Percentiles rank a stretch among this genome's conserved stretches.
Evolutionary conservation across 2,329 filamentous ascomycete genomes (phyloP).

Genomic region (Alternaria sp.): DNA sequence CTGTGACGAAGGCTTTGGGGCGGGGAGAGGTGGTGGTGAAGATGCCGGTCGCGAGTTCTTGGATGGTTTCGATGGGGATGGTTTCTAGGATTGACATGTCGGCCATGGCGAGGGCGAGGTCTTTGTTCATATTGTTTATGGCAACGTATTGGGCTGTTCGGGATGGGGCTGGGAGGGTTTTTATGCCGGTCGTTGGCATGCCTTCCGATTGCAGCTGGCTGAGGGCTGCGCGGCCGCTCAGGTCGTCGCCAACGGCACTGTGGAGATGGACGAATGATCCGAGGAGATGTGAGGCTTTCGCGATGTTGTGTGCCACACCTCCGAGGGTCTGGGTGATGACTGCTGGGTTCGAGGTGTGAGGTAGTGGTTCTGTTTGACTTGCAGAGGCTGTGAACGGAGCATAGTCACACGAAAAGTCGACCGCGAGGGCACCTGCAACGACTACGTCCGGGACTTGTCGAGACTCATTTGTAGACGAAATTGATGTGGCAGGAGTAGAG

Average conservation of each 20-base stretch:
- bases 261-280: slow-evolving; percentile 73
- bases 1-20: slow-evolving; percentile 81
- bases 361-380: slow-evolving; percentile 54
- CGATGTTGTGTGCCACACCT: slow-evolving; percentile 91
- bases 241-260: slow-evolving; percentile 81
- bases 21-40: slow-evolving; percentile 28
- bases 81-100: slow-evolving; percentile 85
- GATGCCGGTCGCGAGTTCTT: slow-evolving; percentile 19
- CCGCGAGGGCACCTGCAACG: slow-evolving; percentile 86
- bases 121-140: slow-evolving; percentile 82
- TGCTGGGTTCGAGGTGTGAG: slow-evolving; percentile 86
- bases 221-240: slow-evolving; percentile 76
- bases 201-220: slow-evolving; percentile 68
- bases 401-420: slow-evolving; percentile 88
- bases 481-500: slow-evolving; percentile 13
- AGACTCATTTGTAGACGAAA: slow-evolving; percentile 3
- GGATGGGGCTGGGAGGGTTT: slow-evolving; percentile 50
- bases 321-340: slow-evolving; percentile 82
- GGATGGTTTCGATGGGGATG: slow-evolving; percentile 35
- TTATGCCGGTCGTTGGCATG: slow-evolving; percentile 70
- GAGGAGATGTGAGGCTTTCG: slow-evolving; percentile 77
- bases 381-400: slow-evolving; percentile 52
- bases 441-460: slow-evolving; percentile 65
- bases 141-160: slow-evolving; percentile 92
- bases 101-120: slow-evolving; percentile 90